These are phyloP conservation scores for Novymonas esmeraldas DNA, from an alignment of 208 protist species.

Conservation along the genomic window DNA sequence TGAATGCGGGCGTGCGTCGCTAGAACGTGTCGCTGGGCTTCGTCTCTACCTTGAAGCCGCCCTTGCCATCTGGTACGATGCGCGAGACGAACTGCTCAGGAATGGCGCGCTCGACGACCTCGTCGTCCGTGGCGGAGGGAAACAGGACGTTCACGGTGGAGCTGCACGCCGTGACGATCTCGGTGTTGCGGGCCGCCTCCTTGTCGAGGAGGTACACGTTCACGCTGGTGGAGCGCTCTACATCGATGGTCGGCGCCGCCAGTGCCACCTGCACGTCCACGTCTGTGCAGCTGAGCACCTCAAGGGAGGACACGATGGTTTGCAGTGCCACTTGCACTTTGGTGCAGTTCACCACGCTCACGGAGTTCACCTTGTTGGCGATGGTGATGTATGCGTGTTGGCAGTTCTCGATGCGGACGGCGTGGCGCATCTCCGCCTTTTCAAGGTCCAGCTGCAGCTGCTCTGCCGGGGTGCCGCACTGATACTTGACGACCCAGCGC, in stretches of 20 bases:
- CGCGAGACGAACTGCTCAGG: constrained; percentile 83
- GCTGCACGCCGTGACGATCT: constrained; percentile 79
- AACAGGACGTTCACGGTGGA: constrained; percentile 79
- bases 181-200: constrained; percentile 58
- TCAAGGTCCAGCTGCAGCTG: constrained; percentile 51
- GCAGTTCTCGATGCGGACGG: constrained; percentile 77
- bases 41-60: constrained; percentile 68
- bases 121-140: constrained; percentile 52
- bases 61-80: constrained; percentile 65
- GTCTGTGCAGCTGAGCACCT: constrained; percentile 70
- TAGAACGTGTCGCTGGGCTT: constrained; percentile 45
- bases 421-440: constrained; percentile 71
- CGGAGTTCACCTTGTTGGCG: constrained; percentile 81
- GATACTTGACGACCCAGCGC: constrained; percentile 66
- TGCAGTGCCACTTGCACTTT: constrained; percentile 76
- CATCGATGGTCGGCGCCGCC: constrained; percentile 60
- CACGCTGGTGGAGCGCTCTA: constrained; percentile 68
- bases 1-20: background rate
- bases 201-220: constrained; percentile 75
- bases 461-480: constrained; percentile 44
- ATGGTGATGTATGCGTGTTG: constrained; percentile 64
- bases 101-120: constrained; percentile 72
- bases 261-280: constrained; percentile 67
- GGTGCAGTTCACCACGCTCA: constrained; percentile 70
- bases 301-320: constrained; percentile 63